Percentiles rank a stretch among this genome's conserved stretches.
These are phyloP conservation scores for Nicotiana sylvestris DNA, from an alignment of 257 asterid genomes.

Conservation along the genomic window DNA sequence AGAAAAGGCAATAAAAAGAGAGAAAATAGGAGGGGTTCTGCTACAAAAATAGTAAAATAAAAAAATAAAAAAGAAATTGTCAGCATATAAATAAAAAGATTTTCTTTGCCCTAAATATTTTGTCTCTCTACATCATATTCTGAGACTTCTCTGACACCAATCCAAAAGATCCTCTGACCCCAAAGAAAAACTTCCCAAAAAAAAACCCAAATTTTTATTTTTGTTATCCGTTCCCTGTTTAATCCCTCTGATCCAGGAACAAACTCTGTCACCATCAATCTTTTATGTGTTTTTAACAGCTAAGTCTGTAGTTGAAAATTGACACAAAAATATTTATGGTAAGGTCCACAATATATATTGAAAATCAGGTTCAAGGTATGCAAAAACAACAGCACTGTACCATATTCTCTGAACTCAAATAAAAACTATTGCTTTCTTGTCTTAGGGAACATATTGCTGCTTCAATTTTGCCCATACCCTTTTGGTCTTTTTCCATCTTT, in stretches of 20 bases:
- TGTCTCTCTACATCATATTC: slow-evolving; percentile 30
- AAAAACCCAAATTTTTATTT: slow-evolving; percentile 28
- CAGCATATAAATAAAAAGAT: neutral
- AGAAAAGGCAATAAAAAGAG: slow-evolving; percentile 18
- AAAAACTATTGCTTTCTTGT: slow-evolving; percentile 49
- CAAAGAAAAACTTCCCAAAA: slow-evolving; percentile 36
- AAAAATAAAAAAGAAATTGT: neutral
- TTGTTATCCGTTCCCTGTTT: slow-evolving; percentile 50
- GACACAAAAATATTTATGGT: slow-evolving; percentile 51
- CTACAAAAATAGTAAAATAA: neutral
- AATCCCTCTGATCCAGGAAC: slow-evolving; percentile 74
- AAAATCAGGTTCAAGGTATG: slow-evolving; percentile 89
- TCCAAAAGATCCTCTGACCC: slow-evolving; percentile 32
- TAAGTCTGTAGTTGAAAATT: slow-evolving; percentile 62
- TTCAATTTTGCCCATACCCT: slow-evolving; percentile 67
- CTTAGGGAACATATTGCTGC: slow-evolving; percentile 31
- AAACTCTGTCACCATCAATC: slow-evolving; percentile 90
- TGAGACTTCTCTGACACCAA: slow-evolving; percentile 83
- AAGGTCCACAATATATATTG: slow-evolving; percentile 47
- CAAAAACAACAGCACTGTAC: slow-evolving; percentile 23
- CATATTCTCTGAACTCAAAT: slow-evolving; percentile 67
- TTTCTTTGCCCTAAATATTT: neutral
- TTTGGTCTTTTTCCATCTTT: slow-evolving; percentile 35
- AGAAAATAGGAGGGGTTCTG: slow-evolving; percentile 4
- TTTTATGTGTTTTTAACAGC: slow-evolving; percentile 74